Evolutionary conservation across 129 eudicot species (phyloP).

Genomic region (Helianthus annuus): DNA sequence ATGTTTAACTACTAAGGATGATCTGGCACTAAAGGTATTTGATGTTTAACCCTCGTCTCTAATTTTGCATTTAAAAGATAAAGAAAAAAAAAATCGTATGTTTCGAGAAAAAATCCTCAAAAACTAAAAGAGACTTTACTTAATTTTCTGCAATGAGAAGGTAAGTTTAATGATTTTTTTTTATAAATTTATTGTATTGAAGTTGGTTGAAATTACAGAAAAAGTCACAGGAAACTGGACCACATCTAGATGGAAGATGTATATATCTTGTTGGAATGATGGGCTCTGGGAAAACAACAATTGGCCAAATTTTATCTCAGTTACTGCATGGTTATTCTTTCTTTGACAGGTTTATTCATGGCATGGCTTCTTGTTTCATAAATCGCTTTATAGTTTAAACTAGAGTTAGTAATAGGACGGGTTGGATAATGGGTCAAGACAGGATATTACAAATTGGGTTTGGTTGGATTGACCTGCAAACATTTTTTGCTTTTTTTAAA

Average conservation of each 20-base stretch:
- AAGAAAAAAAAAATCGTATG: too few relatives aligned
- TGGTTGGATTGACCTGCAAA: not conserved
- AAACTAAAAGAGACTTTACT: not conserved
- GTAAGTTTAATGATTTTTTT: not conserved
- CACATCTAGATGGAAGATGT: slow-evolving; percentile 54
- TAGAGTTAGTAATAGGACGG: not conserved
- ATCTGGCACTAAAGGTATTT: slow-evolving; percentile 45
- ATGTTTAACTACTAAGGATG: slow-evolving; percentile 36
- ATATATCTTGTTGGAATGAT: slow-evolving; percentile 61
- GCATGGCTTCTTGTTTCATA: too few relatives aligned
- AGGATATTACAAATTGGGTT: not conserved
- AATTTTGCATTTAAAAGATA: too few relatives aligned
- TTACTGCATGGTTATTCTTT: not conserved
- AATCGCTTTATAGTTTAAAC: too few relatives aligned
- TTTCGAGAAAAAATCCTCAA: too few relatives aligned
- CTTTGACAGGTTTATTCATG: too few relatives aligned
- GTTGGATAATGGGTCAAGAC: not conserved
- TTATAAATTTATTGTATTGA: not conserved
- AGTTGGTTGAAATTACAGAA: slow-evolving; percentile 44
- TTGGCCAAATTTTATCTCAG: slow-evolving; percentile 62
- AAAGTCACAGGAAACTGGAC: slow-evolving; percentile 54
- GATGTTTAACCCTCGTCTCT: not conserved
- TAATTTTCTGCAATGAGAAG: not conserved
- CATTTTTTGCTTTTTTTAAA: not conserved
- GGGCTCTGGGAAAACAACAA: slow-evolving; percentile 53